phyloP scores from a whole-genome alignment of 768 basidiomycete genomes.

The Tulasnella calospora region DNA sequence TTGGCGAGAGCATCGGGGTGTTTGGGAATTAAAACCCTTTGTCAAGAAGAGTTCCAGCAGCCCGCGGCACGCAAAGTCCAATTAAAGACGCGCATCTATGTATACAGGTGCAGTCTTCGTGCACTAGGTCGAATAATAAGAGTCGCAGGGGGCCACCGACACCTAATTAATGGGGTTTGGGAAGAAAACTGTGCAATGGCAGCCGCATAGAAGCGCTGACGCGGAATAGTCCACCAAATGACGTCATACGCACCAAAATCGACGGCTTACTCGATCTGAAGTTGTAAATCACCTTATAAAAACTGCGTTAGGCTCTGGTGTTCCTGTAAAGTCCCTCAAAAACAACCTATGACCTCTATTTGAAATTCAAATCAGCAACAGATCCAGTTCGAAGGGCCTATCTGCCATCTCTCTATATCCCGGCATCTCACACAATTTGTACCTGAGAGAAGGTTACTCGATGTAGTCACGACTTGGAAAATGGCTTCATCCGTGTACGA shows the following conservation, averaged over 20 bases:
- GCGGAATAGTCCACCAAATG: background rate
- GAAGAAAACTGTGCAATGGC: background rate
- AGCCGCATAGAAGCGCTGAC: background rate
- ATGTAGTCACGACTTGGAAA: too few relatives aligned
- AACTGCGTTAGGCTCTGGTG: background rate
- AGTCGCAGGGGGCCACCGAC: background rate
- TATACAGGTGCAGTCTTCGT: background rate
- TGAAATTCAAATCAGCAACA: background rate
- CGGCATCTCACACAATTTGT: too few relatives aligned
- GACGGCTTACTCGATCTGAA: background rate
- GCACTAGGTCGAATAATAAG: background rate
- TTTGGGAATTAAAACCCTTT: background rate
- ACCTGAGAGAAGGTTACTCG: too few relatives aligned
- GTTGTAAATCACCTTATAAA: background rate
- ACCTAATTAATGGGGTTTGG: background rate
- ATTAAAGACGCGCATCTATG: background rate
- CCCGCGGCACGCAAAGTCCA: background rate
- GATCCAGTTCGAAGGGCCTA: background rate
- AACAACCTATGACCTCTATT: background rate
- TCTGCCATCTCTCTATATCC: background rate
- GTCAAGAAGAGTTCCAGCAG: background rate
- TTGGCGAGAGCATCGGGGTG: background rate
- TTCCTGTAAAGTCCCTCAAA: background rate
- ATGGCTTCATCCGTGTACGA: too few relatives aligned
- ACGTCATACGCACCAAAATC: background rate